A percentile compares a stretch with the other conserved stretches of the same genome.
Conservation (phyloP, 805 yeast species). For the Wickerhamiella hasegawae region DNA sequence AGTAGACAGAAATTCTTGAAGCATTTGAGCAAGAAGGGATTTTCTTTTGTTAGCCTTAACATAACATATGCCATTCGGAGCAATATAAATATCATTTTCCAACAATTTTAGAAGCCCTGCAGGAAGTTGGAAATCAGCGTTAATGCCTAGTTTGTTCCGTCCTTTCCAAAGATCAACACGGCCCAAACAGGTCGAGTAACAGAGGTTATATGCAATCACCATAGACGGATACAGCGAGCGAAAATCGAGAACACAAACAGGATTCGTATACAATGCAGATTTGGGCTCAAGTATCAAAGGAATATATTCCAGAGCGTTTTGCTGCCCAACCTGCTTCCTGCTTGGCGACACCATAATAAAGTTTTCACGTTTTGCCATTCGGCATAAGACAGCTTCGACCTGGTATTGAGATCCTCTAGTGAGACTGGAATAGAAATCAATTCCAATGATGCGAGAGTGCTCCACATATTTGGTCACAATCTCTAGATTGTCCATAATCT, state of each 20-base stretch:
- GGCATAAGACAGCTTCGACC: slow-evolving; percentile 67
- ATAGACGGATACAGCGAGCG: slow-evolving; percentile 90
- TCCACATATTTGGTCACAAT: slow-evolving; percentile 57
- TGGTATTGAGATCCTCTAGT: slow-evolving; percentile 89
- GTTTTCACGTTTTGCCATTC: slow-evolving; percentile 67
- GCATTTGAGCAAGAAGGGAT: slow-evolving; percentile 68
- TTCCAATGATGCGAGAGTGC: slow-evolving; percentile 71
- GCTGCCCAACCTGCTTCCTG: slow-evolving; percentile 62
- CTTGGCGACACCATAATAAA: slow-evolving; percentile 63
- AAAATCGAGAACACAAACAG: slow-evolving; percentile 79
- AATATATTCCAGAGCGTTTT: slow-evolving; percentile 71
- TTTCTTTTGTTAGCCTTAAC: slow-evolving; percentile 48
- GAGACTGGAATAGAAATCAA: slow-evolving; percentile 76
- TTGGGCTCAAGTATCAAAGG: slow-evolving; percentile 90
- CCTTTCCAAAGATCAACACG: slow-evolving; percentile 20
- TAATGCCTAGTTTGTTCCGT: slow-evolving; percentile 23
- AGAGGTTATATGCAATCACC: slow-evolving; percentile 79
- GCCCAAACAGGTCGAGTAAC: slow-evolving; percentile 29
- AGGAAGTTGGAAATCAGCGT: slow-evolving; percentile 31
- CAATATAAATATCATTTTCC: slow-evolving; percentile 38
- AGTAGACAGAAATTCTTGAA: slow-evolving; percentile 65
- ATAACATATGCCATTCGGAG: slow-evolving; percentile 83
- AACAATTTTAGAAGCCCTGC: slow-evolving; percentile 41
- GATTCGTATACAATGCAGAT: slow-evolving; percentile 72
- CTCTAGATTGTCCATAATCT: slow-evolving; percentile 45